Evolutionary conservation across 148 eudicot species (phyloP).

Genomic region (Arbutus unedo): DNA sequence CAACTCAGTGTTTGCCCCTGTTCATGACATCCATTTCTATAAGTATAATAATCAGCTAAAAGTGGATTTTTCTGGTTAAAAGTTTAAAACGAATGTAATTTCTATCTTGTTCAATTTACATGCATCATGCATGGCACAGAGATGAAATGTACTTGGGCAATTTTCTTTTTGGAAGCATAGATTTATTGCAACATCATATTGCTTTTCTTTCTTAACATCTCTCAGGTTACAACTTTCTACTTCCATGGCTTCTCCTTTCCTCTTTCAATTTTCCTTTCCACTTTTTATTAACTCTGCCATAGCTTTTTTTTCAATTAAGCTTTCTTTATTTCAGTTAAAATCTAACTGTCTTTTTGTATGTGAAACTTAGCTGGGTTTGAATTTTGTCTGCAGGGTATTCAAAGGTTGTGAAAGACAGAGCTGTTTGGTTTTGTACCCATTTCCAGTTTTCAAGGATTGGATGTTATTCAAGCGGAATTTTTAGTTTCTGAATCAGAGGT

Average conservation of each 20-base stretch:
- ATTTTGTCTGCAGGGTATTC: neutral
- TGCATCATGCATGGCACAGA: constrained; percentile 12
- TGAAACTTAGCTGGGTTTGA: constrained; percentile 9
- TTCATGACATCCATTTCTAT: neutral
- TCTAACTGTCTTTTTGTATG: neutral
- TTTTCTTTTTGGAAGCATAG: neutral
- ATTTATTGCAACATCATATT: constrained; percentile 20
- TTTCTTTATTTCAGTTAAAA: neutral
- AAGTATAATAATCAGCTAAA: neutral
- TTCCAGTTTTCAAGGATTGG: neutral
- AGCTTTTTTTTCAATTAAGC: neutral
- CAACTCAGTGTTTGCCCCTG: neutral
- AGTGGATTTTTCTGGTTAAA: neutral
- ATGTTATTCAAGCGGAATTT: neutral
- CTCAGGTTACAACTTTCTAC: constrained; percentile 3
- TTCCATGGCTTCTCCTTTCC: constrained; percentile 22
- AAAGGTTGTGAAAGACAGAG: neutral
- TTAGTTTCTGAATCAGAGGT: neutral
- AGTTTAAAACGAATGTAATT: neutral
- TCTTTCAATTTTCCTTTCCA: neutral
- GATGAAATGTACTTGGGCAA: constrained; percentile 31
- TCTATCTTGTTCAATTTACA: neutral
- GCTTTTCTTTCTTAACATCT: constrained; percentile 19
- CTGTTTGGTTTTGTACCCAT: neutral
- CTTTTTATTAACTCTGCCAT: neutral